A percentile compares a stretch with the other conserved stretches of the same genome.
Evolutionary conservation across 2,329 filamentous ascomycete species (phyloP).

Genomic region (Colletotrichum theobromicola): DNA sequence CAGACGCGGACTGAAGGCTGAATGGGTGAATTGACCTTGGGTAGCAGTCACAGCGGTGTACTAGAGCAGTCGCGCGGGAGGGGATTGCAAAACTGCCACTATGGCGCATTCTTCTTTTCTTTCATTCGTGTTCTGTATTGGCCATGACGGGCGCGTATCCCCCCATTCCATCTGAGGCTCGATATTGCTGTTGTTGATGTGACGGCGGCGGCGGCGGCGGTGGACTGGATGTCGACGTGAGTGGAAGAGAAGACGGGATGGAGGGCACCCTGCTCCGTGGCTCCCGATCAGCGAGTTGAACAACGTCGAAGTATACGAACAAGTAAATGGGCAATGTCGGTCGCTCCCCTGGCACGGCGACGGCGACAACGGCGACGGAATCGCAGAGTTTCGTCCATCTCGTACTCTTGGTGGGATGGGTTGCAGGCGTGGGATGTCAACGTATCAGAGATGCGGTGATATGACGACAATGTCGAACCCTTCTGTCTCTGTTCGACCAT

Average conservation of each 20-base stretch:
- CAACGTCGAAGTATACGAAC: neutral
- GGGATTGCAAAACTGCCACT: neutral
- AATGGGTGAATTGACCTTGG: neutral
- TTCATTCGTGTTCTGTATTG: neutral
- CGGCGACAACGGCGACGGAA: neutral
- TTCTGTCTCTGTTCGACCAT: neutral
- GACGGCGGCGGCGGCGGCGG: neutral
- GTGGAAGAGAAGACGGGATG: neutral
- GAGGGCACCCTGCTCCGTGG: neutral
- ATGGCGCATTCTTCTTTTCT: neutral
- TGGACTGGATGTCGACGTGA: neutral
- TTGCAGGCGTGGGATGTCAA: neutral
- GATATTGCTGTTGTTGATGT: neutral
- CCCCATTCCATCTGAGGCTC: neutral
- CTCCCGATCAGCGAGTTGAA: neutral
- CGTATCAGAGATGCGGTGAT: conserved; percentile 10
- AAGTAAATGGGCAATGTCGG: neutral
- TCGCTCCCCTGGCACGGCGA: neutral
- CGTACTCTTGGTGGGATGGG: neutral
- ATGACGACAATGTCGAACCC: conserved; percentile 19
- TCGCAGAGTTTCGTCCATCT: neutral
- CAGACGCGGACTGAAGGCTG: neutral
- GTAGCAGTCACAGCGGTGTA: neutral
- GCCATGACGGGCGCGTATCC: neutral
- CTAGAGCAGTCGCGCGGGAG: neutral